Evolutionary conservation across 225 moss, liverwort and hornwort genomes (phyloP).

Genomic region (Physcomitrium patens): DNA sequence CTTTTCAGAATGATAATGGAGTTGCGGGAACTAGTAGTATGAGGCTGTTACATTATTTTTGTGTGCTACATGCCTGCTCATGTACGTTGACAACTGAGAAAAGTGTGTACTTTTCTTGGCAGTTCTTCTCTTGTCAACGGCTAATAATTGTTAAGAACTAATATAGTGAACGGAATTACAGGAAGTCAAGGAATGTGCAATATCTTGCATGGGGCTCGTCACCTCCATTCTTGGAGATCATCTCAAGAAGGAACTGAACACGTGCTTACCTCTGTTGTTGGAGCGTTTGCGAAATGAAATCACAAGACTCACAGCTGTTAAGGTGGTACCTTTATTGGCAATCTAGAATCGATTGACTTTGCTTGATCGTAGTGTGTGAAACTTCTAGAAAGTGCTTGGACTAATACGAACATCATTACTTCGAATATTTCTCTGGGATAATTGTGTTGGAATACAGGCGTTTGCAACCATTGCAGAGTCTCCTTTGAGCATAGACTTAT

Average conservation of each 20-base stretch:
- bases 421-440: constrained; percentile 8
- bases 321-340: constrained; percentile 52
- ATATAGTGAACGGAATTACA: constrained; percentile 51
- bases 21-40: constrained; percentile 13
- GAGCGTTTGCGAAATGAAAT: constrained; percentile 98
- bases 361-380: constrained; percentile 22
- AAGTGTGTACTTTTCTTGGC: constrained; percentile 7
- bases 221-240: constrained; percentile 99
- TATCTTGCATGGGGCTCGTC: constrained; percentile 99
- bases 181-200: constrained; percentile 99
- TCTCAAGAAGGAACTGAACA: constrained; percentile 86
- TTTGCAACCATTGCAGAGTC: constrained; percentile 99
- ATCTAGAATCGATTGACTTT: constrained; percentile 7
- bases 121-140: constrained; percentile 7
- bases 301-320: constrained; percentile 97
- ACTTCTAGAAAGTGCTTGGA: constrained; percentile 13
- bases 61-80: background rate
- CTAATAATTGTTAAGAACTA: constrained; percentile 25
- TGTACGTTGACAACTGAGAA: background rate
- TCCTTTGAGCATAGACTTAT: constrained; percentile 94
- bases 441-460: constrained; percentile 59
- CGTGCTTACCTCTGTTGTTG: constrained; percentile 88
- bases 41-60: constrained; percentile 12
- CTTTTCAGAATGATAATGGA: constrained; percentile 20
- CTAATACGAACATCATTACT: constrained; percentile 1